These are phyloP conservation scores for Penicillium waksmanii DNA, from an alignment of 495 filamentous ascomycete genomes.

Conservation along the genomic window DNA sequence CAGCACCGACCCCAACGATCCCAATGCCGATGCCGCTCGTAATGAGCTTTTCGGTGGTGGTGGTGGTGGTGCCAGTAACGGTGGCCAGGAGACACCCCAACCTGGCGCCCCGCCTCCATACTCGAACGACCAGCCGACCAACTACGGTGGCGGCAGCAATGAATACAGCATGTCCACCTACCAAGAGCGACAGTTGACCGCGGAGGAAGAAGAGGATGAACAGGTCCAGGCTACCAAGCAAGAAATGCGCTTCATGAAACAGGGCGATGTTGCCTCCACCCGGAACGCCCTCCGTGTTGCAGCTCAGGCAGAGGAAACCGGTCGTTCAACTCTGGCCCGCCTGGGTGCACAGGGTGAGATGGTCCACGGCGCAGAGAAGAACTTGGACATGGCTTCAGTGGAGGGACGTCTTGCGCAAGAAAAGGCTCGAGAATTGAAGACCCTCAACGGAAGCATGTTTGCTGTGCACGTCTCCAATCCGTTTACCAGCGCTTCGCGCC, in stretches of 20 bases:
- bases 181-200: constrained; percentile 71
- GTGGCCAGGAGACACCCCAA: constrained; percentile 47
- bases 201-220: constrained; percentile 72
- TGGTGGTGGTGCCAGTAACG: constrained; percentile 52
- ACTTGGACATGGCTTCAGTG: constrained; percentile 68
- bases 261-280: constrained; percentile 72
- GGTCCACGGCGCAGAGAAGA: constrained; percentile 76
- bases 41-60: constrained; percentile 65
- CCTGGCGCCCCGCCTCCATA: constrained; percentile 48
- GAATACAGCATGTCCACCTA: constrained; percentile 62
- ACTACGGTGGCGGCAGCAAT: constrained; percentile 53
- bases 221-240: constrained; percentile 69
- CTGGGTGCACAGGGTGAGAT: constrained; percentile 76
- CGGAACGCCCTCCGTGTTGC: constrained; percentile 69
- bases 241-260: constrained; percentile 75
- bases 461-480: constrained; percentile 75
- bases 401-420: constrained; percentile 75
- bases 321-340: constrained; percentile 66
- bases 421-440: constrained; percentile 75
- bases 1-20: constrained; percentile 55
- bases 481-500: constrained; percentile 62
- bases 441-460: constrained; percentile 81
- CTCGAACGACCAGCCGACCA: constrained; percentile 41
- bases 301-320: constrained; percentile 72
- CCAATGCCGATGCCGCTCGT: constrained; percentile 52